Percentiles rank a stretch among this genome's conserved stretches.
Conservation (phyloP, 495 filamentous ascomycete species). For the Mytilinidion resinicola region DNA sequence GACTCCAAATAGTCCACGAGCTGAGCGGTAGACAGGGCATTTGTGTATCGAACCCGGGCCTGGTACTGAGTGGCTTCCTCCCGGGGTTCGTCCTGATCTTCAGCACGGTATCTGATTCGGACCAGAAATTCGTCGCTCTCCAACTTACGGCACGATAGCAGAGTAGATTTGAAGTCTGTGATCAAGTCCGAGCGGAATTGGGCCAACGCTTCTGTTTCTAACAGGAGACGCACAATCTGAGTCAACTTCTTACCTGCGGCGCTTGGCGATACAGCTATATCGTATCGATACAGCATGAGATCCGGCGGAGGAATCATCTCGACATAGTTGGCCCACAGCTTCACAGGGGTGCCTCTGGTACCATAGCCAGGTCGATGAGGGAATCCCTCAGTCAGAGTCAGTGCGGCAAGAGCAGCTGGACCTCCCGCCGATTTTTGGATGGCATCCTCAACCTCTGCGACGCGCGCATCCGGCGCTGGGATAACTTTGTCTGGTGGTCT, state of each 20-base stretch:
- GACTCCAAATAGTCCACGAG: conserved; percentile 35
- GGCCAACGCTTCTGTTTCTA: conserved; percentile 7
- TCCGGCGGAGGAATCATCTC: conserved; percentile 20
- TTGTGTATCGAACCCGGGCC: conserved; percentile 13
- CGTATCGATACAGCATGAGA: conserved; percentile 23
- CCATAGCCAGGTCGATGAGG: conserved; percentile 42
- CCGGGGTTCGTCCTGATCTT: conserved; percentile 12
- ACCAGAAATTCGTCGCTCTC: conserved; percentile 3
- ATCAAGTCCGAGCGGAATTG: conserved; percentile 15
- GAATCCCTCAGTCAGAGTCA: conserved; percentile 15
- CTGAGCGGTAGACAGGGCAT: conserved; percentile 10
- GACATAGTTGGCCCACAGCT: conserved; percentile 44
- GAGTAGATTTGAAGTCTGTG: conserved; percentile 30
- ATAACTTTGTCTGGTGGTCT: not conserved
- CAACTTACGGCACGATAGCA: conserved; percentile 28
- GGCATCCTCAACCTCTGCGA: conserved; percentile 14
- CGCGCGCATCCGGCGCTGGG: conserved; percentile 2
- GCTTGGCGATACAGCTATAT: conserved; percentile 4
- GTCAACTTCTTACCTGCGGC: conserved; percentile 14
- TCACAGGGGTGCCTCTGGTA: conserved; percentile 31
- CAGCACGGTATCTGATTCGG: conserved; percentile 12
- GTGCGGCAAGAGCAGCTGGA: conserved; percentile 3
- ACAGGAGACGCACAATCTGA: conserved; percentile 19
- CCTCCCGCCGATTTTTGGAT: conserved; percentile 1
- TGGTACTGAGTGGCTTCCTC: conserved; percentile 3